Evolutionary conservation across 306 rosid species (phyloP).

Genomic region (Cicer cuneatum): DNA sequence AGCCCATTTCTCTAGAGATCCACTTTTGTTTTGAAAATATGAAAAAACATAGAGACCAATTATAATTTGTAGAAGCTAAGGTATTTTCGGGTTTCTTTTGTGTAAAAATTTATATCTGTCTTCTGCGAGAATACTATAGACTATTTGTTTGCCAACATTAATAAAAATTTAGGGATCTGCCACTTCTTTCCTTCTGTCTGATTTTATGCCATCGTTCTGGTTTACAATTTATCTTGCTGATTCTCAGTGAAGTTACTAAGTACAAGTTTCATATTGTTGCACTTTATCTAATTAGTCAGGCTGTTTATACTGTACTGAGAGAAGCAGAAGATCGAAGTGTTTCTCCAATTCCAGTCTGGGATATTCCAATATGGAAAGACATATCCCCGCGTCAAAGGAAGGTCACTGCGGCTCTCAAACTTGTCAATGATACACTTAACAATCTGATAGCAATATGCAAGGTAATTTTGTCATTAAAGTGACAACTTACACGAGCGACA

Average conservation of each 20-base stretch:
- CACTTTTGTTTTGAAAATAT: conserved; percentile 3
- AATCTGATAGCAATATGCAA: conserved; percentile 85
- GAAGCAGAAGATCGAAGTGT: conserved; percentile 98
- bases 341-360: conserved; percentile 92
- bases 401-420: conserved; percentile 85
- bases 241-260: conserved; percentile 36
- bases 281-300: conserved; percentile 69
- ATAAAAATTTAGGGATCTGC: background rate
- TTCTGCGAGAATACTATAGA: background rate
- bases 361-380: conserved; percentile 97
- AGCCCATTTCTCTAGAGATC: background rate
- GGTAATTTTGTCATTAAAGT: conserved; percentile 60
- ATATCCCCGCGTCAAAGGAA: conserved; percentile 88
- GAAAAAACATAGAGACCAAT: background rate
- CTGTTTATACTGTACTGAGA: conserved; percentile 89
- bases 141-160: background rate
- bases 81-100: background rate
- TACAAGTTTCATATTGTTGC: conserved; percentile 42
- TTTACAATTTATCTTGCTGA: conserved; percentile 35
- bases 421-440: conserved; percentile 78
- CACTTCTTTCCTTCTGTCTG: conserved; percentile 11
- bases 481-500: background rate
- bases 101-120: background rate
- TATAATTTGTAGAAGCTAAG: background rate
- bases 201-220: conserved; percentile 25